Evolutionary conservation across 257 asterid genomes (phyloP).

Genomic region (Nicotiana knightiana): DNA sequence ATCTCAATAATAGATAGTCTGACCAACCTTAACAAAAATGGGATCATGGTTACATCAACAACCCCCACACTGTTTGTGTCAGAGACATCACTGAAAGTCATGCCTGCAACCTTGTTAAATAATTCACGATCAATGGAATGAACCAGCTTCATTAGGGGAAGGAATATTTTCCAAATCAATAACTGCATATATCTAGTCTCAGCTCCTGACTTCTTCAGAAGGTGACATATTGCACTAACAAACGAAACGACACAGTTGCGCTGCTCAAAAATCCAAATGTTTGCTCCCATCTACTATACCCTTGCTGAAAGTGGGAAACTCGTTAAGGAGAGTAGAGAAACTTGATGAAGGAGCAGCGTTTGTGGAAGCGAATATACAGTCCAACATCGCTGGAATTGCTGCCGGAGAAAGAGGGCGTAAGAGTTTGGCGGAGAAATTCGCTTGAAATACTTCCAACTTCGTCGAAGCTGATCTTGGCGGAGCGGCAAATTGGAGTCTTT

Average conservation of each 20-base stretch:
- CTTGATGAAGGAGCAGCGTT: too few species aligned
- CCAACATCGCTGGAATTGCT: too few species aligned
- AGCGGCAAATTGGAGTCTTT: too few species aligned
- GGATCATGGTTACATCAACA: constrained; percentile 60
- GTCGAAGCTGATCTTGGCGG: too few species aligned
- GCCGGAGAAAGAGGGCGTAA: too few species aligned
- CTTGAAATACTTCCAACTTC: too few species aligned
- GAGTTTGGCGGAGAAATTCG: too few species aligned
- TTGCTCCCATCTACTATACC: constrained; percentile 31
- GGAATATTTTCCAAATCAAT: constrained; percentile 55
- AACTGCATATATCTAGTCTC: constrained; percentile 29
- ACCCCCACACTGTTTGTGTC: constrained; percentile 67
- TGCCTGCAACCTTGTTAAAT: constrained; percentile 60
- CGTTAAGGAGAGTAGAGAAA: too few species aligned
- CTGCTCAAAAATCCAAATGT: constrained; percentile 31
- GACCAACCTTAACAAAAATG: constrained; percentile 63
- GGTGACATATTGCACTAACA: constrained; percentile 61
- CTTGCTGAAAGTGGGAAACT: constrained; percentile 14
- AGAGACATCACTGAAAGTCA: constrained; percentile 52
- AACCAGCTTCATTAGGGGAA: constrained; percentile 55
- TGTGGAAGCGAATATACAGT: too few species aligned
- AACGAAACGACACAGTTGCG: constrained; percentile 40
- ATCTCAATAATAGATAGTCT: constrained; percentile 62
- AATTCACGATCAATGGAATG: constrained; percentile 46
- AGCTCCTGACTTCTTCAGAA: constrained; percentile 56